Percentiles rank a stretch among this genome's conserved stretches.
These are phyloP conservation scores for Termitomyces sp. DNA, from an alignment of 768 basidiomycete genomes.

Conservation along the genomic window DNA sequence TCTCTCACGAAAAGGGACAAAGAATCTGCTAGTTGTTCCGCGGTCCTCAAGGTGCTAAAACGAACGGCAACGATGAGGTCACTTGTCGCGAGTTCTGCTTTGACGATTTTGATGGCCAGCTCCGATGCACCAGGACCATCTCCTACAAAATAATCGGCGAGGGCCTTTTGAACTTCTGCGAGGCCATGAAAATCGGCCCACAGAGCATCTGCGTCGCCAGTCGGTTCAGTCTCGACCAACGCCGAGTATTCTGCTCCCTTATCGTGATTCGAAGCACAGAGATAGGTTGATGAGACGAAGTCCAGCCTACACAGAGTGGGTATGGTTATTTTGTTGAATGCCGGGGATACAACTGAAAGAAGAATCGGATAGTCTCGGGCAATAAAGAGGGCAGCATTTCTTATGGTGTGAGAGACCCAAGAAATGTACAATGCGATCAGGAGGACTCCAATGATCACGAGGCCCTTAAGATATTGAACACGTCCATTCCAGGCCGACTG, in stretches of 20 bases:
- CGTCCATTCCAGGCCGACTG: neutral
- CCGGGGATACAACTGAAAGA: neutral
- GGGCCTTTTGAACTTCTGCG: constrained; percentile 34
- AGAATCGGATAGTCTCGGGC: neutral
- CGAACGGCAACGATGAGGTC: constrained; percentile 48
- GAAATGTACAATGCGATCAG: neutral
- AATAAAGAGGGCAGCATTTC: neutral
- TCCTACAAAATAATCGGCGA: constrained; percentile 42
- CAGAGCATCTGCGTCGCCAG: neutral
- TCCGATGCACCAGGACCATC: constrained; percentile 38
- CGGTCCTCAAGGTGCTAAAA: constrained; percentile 40
- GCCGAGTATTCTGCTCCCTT: neutral
- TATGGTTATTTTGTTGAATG: neutral
- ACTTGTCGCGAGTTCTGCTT: constrained; percentile 50
- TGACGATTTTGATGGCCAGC: constrained; percentile 46
- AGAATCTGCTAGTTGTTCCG: constrained; percentile 36
- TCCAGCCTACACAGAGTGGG: neutral
- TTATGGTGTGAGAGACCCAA: neutral
- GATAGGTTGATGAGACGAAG: neutral
- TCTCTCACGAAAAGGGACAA: constrained; percentile 38
- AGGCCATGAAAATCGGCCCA: constrained; percentile 39
- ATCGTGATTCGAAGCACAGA: neutral
- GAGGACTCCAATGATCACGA: neutral
- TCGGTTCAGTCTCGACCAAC: neutral
- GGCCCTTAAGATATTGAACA: neutral